A percentile compares a stretch with the other conserved stretches of the same genome.
phyloP scores from a whole-genome alignment of 1,284 basidiomycete species.

The Ustilago sp. region DNA sequence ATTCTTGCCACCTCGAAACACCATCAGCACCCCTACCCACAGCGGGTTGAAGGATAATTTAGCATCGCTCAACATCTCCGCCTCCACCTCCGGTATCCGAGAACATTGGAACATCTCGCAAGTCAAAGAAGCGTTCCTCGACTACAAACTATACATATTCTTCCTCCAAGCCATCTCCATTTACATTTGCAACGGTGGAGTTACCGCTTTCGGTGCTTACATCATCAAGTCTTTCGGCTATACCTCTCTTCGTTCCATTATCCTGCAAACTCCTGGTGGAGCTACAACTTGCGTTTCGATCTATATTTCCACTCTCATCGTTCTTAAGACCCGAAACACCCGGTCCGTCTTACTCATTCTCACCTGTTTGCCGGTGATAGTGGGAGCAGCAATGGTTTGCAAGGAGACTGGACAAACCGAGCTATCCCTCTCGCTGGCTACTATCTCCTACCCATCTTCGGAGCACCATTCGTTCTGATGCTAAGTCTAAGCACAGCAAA shows the following conservation, averaged over 20 bases:
- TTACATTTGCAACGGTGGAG: conserved; percentile 70
- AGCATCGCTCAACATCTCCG: conserved; percentile 42
- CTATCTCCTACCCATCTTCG: conserved; percentile 71
- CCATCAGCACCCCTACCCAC: too few relatives aligned
- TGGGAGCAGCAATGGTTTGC: conserved; percentile 72
- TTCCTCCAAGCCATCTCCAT: conserved; percentile 70
- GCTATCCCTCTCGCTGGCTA: conserved; percentile 72
- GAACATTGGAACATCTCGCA: conserved; percentile 69
- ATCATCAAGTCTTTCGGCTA: conserved; percentile 72
- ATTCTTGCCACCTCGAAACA: neutral
- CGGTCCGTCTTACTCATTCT: conserved; percentile 71
- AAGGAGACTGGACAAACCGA: conserved; percentile 70
- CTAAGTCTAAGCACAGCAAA: conserved; percentile 71
- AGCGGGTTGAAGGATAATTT: conserved; percentile 35
- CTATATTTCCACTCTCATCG: conserved; percentile 71
- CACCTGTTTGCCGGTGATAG: conserved; percentile 72
- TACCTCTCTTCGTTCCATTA: conserved; percentile 71
- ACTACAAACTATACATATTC: conserved; percentile 72
- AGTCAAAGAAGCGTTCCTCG: conserved; percentile 70
- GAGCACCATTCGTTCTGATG: conserved; percentile 72
- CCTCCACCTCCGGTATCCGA: conserved; percentile 39
- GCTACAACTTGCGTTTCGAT: conserved; percentile 71
- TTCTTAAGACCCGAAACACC: conserved; percentile 69
- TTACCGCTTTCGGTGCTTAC: conserved; percentile 72
- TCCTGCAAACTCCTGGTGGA: conserved; percentile 70